Evolutionary conservation across 73 alveolate genomes (phyloP).

Genomic region (Paramecium sonneborni): DNA sequence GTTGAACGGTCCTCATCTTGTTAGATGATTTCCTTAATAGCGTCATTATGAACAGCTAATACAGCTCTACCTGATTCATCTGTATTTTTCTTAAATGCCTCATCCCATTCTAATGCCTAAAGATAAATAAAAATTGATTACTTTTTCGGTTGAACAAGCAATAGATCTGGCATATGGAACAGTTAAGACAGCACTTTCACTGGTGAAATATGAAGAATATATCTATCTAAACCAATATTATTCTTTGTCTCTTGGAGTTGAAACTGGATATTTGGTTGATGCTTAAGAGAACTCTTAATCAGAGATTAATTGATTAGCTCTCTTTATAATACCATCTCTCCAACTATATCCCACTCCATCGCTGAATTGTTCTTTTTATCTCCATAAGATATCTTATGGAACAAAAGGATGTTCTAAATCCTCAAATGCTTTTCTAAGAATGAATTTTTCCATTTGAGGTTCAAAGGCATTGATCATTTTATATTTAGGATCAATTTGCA

Average conservation of each 20-base stretch:
- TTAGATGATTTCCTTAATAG: background rate
- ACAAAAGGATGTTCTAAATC: slow-evolving; percentile 74
- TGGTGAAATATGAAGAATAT: slow-evolving; percentile 72
- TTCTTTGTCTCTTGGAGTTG: slow-evolving; percentile 75
- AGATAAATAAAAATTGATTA: background rate
- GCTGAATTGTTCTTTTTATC: slow-evolving; percentile 87
- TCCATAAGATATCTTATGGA: slow-evolving; percentile 85
- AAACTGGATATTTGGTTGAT: slow-evolving; percentile 60
- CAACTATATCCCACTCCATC: slow-evolving; percentile 92
- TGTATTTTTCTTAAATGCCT: slow-evolving; percentile 60
- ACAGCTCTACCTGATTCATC: slow-evolving; percentile 70
- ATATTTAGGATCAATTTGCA: slow-evolving; percentile 69
- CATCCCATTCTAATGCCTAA: slow-evolving; percentile 69
- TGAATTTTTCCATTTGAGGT: slow-evolving; percentile 70
- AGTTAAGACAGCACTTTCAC: slow-evolving; percentile 65
- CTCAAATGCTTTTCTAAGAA: slow-evolving; percentile 83
- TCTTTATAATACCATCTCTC: slow-evolving; percentile 78
- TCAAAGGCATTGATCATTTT: slow-evolving; percentile 63
- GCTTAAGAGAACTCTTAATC: slow-evolving; percentile 69
- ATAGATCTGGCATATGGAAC: slow-evolving; percentile 66
- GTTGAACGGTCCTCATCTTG: background rate
- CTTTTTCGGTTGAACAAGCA: slow-evolving; percentile 70
- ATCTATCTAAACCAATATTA: slow-evolving; percentile 70
- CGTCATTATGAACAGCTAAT: slow-evolving; percentile 48
- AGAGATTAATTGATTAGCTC: slow-evolving; percentile 58